Evolutionary conservation across 495 filamentous ascomycete species (phyloP), one percentile per base, ranked within the genome.

Genomic region (Neurospora sp.): DNA sequence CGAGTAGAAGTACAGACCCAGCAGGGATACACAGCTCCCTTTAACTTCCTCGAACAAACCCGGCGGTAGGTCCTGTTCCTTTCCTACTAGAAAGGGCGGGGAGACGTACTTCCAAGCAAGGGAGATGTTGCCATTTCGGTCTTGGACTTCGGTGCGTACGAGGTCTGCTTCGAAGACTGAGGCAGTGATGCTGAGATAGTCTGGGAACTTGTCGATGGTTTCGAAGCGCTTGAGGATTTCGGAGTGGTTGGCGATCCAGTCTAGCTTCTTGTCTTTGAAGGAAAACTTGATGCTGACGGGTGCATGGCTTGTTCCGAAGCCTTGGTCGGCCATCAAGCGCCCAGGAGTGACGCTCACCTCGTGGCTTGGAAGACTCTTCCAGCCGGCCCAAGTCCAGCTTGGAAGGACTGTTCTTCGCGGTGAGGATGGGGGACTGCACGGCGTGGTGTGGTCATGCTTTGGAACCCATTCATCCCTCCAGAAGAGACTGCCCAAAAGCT

Each of bases 341-440:
- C 44, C 44, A 8, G n/a, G 8, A n/a, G 44, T n/a, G 0, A 48
- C 44, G 8, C n/a, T 7, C 8, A 22, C 45, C 7, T 48, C n/a
- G 8, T 48, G 45, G 3, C n/a, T 22, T 10, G 45, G n/a, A 5
- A 48, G 45, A 22, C n/a, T 22, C 8, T 48, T 48, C 71, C 71
- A 72, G 8, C 71, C 71, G 8, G 20, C 16, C 71, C 71, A 72
- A 3, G 61, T 27, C 71, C 71, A 72, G 40, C 71, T 72, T 10
- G 71, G 71, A 3, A 72, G 69, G 2, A 4, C 61, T 8, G 39
- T 9, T 48, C 45, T 48, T 7, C 42, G 41, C 1, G 41, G 41
- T 17, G 41, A 42, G 5, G 35, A 35, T 35, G 35, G 35, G 4
- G 35, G 4, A 37, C 35, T 37, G 35, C 35, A 7, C 35, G 0